phyloP scores from a whole-genome alignment of 2,329 filamentous ascomycete genomes.

The Clarireedia paspali region DNA sequence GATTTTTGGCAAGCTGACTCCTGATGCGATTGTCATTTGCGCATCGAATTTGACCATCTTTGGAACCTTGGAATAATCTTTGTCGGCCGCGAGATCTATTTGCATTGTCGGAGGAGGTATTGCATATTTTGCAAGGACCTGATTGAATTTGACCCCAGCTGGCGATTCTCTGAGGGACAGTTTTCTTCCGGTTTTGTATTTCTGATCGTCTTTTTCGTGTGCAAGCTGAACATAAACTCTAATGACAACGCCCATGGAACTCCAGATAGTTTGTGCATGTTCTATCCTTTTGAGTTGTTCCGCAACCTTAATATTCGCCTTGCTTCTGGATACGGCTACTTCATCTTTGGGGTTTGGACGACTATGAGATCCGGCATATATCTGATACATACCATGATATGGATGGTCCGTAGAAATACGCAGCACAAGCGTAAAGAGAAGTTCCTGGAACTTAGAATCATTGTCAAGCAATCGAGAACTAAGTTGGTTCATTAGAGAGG shows the following conservation, averaged over 20 bases:
- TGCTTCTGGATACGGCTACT: constrained; percentile 63
- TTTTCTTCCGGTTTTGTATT: constrained; percentile 61
- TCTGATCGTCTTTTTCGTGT: constrained; percentile 53
- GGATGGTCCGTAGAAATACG: constrained; percentile 89
- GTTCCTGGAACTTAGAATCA: constrained; percentile 62
- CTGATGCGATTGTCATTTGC: constrained; percentile 77
- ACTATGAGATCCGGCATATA: constrained; percentile 73
- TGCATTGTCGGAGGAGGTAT: constrained; percentile 88
- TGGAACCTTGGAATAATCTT: constrained; percentile 71
- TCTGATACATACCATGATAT: constrained; percentile 94
- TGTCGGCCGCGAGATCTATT: constrained; percentile 64
- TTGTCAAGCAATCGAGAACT: constrained; percentile 81
- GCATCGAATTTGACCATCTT: constrained; percentile 64
- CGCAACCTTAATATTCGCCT: constrained; percentile 62
- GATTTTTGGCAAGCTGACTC: constrained; percentile 89
- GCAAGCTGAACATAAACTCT: constrained; percentile 58
- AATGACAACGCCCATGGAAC: constrained; percentile 66
- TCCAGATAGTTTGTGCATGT: constrained; percentile 52
- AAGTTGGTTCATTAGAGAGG: constrained; percentile 87
- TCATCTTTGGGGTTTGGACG: constrained; percentile 66
- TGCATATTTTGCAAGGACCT: constrained; percentile 52
- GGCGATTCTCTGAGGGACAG: constrained; percentile 54
- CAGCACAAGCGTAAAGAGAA: constrained; percentile 66
- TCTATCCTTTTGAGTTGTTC: constrained; percentile 47
- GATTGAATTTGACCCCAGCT: constrained; percentile 55